Evolutionary conservation across 371 early-diverging fungal species (phyloP).

Genomic region (Mortierella sp.): DNA sequence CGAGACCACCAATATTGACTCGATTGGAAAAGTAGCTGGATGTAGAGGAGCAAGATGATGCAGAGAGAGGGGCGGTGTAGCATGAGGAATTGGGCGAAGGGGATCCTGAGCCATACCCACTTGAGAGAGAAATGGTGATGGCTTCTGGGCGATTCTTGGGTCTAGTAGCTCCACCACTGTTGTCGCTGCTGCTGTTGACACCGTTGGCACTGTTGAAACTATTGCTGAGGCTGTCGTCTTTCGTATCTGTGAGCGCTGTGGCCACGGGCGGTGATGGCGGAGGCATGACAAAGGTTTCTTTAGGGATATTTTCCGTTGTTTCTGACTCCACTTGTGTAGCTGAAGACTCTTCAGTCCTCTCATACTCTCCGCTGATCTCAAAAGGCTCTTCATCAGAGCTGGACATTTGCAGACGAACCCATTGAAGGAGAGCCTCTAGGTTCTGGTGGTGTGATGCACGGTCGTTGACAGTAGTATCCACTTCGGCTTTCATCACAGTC

Average conservation of each 20-base stretch:
- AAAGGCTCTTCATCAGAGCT: not conserved
- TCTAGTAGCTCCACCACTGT: not conserved
- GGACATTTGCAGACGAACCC: not conserved
- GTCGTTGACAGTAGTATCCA: not conserved
- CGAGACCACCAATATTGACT: slow-evolving; percentile 2
- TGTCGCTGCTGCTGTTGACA: slow-evolving; percentile 6
- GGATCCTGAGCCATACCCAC: not conserved
- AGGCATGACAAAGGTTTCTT: no score
- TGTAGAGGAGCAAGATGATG: not conserved
- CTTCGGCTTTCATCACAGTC: not conserved
- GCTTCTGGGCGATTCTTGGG: not conserved
- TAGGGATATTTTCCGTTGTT: not conserved
- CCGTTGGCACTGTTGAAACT: not conserved
- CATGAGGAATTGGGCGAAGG: not conserved
- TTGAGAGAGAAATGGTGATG: not conserved
- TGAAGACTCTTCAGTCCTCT: not conserved
- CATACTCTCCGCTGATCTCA: not conserved
- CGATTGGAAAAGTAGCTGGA: not conserved
- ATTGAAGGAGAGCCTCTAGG: not conserved
- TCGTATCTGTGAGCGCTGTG: not conserved
- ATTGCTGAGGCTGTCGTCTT: not conserved
- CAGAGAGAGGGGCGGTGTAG: not conserved
- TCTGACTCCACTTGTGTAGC: not conserved
- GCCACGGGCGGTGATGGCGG: not conserved
- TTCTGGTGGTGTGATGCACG: not conserved